These are phyloP conservation scores for Aspergillus bombycis DNA, from an alignment of 2,329 filamentous ascomycete species.

Conservation along the genomic window DNA sequence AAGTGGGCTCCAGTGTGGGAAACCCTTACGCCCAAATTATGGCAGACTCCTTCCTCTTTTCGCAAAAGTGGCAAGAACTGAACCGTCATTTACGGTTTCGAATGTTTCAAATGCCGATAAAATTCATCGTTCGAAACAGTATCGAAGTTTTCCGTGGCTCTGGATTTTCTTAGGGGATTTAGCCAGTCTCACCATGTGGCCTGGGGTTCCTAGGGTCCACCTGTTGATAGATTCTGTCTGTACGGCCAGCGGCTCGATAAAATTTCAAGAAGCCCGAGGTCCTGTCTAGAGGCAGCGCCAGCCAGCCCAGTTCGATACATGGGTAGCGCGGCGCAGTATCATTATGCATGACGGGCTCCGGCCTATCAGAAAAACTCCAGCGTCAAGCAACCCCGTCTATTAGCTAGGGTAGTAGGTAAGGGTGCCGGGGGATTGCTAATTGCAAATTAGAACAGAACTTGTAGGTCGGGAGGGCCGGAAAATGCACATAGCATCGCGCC, in stretches of 20 bases:
- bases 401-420: conserved; percentile 6
- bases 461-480: conserved; percentile 27
- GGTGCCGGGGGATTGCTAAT: conserved; percentile 16
- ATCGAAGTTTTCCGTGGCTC: not conserved
- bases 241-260: conserved; percentile 9
- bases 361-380: conserved; percentile 13
- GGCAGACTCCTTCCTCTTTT: conserved; percentile 4
- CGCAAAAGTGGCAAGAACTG: not conserved
- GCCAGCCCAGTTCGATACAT: conserved; percentile 7
- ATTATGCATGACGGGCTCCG: conserved; percentile 9
- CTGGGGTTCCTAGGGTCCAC: conserved; percentile 21
- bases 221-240: conserved; percentile 8
- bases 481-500: conserved; percentile 24
- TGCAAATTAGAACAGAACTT: conserved; percentile 23
- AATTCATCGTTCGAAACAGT: not conserved
- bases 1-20: conserved; percentile 1
- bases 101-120: not conserved
- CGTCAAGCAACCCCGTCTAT: conserved; percentile 14
- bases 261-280: conserved; percentile 5
- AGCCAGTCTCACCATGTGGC: conserved; percentile 23
- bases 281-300: not conserved
- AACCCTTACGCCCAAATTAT: conserved; percentile 4
- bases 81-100: conserved; percentile 1
- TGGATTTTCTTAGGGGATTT: not conserved
- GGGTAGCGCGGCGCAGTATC: conserved; percentile 13